Evolutionary conservation across 371 early-diverging fungal species (phyloP), one percentile per base, ranked within the genome.

Genomic region (Zychaea mexicana): DNA sequence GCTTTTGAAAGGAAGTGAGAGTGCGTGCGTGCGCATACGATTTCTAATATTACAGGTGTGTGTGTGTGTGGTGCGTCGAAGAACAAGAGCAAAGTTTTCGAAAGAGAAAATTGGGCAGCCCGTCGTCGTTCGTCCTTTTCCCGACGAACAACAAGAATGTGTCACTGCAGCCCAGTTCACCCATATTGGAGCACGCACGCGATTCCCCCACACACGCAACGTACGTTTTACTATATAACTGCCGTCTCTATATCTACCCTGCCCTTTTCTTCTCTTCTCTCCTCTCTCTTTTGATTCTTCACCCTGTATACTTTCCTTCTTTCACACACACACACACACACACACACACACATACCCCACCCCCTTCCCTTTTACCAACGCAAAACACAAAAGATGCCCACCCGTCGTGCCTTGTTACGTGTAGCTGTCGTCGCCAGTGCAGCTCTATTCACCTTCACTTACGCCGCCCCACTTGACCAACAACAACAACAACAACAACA

Each of bases 401-500:
- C 56, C n/a, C 15, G 33, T 33, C 56, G 56, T 33, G 31, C 56
- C 8, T 56, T 56, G 38, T 36, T 56, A 13, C 32, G 21, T 31
- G 3, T 33, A 9, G 36, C 17, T 56, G 19, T 17, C 27, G 13
- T 36, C 17, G 33, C 56, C 17, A 30, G 28, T n/a, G 17, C 36
- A 19, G 24, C 27, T 10, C 15, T 36, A 7, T 33, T 26, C 24
- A 21, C 7, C 30, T 13, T 56, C 21, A 36, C 36, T 12, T 56
- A n/a, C 33, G 56, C 56, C 9, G 36, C 22, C 30, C 56, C 56
- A 4, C 21, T 56, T 12, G 26, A 56, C 19, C 52, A 24, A n/a
- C n/a, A n/a, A n/a, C n/a, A n/a, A 13, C 53, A 53, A 53, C 15
- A 53, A n/a, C 33, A 33, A 49, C 49, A 49, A 49, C 49, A 49